These are phyloP conservation scores for Aspergillus neotritici DNA, from an alignment of 2,329 filamentous ascomycete genomes.

Conservation along the genomic window DNA sequence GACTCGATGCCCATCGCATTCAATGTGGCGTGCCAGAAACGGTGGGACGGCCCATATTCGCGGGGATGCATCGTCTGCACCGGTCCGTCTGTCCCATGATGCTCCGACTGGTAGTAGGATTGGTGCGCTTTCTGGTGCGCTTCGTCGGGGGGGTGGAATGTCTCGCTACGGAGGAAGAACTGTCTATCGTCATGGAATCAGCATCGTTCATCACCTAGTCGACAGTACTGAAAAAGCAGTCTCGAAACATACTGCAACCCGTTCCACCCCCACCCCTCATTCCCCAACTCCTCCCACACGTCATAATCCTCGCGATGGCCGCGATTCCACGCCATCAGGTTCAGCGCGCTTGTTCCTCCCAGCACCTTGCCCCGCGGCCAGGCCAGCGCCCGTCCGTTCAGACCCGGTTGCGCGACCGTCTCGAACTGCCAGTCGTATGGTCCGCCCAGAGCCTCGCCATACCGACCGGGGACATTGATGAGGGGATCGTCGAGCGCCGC, in stretches of 20 bases:
- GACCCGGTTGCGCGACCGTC: conserved; percentile 23
- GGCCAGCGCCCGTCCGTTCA: neutral
- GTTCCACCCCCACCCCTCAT: conserved; percentile 25
- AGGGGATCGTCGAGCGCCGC: conserved; percentile 21
- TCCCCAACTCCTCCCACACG: conserved; percentile 28
- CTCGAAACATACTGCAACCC: conserved; percentile 16
- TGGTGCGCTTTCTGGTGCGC: conserved; percentile 22
- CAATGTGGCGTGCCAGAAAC: conserved; percentile 43
- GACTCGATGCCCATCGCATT: conserved; percentile 34
- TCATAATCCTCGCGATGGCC: conserved; percentile 25
- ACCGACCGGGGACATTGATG: conserved; percentile 20
- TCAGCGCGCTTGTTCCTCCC: conserved; percentile 29
- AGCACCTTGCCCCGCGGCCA: conserved; percentile 25
- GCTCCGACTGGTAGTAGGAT: conserved; percentile 12
- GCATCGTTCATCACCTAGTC: neutral
- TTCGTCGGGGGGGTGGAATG: conserved; percentile 28
- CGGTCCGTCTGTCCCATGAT: conserved; percentile 30
- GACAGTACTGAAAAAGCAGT: conserved; percentile 5
- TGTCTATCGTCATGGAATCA: conserved; percentile 32
- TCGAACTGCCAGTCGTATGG: conserved; percentile 11
- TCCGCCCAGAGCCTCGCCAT: neutral
- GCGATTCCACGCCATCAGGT: conserved; percentile 27
- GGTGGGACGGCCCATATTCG: conserved; percentile 32
- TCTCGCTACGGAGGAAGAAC: conserved; percentile 49
- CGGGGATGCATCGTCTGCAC: conserved; percentile 24